These are phyloP conservation scores for Apocynum venetum DNA, from an alignment of 257 asterid species.

Conservation along the genomic window DNA sequence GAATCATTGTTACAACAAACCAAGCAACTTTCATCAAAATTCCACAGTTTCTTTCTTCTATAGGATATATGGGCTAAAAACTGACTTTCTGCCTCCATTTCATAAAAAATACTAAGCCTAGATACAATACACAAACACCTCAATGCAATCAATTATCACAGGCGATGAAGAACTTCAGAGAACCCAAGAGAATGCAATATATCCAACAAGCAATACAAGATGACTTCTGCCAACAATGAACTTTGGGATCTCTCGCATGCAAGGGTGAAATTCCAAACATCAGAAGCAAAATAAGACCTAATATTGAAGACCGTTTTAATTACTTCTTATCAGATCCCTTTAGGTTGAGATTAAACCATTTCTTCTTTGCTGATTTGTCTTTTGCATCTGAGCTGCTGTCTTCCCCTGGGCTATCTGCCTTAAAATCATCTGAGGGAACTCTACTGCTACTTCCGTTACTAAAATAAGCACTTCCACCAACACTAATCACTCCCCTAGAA, in stretches of 20 bases:
- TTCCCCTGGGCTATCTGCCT: constrained; percentile 69
- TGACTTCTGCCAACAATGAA: constrained; percentile 23
- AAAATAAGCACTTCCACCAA: constrained; percentile 64
- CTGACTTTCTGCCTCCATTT: neutral
- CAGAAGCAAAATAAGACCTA: constrained; percentile 8
- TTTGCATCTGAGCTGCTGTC: constrained; percentile 91
- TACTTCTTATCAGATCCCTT: constrained; percentile 73
- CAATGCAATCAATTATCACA: constrained; percentile 12
- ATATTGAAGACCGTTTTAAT: neutral
- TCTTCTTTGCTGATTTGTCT: constrained; percentile 73
- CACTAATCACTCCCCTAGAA: constrained; percentile 42
- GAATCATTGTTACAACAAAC: constrained; percentile 8
- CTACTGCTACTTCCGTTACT: constrained; percentile 88
- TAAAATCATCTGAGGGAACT: constrained; percentile 50
- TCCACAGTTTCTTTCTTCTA: constrained; percentile 4
- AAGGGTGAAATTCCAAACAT: constrained; percentile 25
- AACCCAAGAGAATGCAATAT: constrained; percentile 16
- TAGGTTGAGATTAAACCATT: constrained; percentile 84
- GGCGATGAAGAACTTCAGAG: constrained; percentile 14
- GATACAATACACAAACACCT: constrained; percentile 18
- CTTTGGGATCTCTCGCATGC: constrained; percentile 18
- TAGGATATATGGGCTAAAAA: constrained; percentile 8
- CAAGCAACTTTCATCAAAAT: constrained; percentile 1
- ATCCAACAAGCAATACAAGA: constrained; percentile 24
- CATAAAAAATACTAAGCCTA: neutral